Conservation (phyloP, 805 yeast species). For the Candida alai region DNA sequence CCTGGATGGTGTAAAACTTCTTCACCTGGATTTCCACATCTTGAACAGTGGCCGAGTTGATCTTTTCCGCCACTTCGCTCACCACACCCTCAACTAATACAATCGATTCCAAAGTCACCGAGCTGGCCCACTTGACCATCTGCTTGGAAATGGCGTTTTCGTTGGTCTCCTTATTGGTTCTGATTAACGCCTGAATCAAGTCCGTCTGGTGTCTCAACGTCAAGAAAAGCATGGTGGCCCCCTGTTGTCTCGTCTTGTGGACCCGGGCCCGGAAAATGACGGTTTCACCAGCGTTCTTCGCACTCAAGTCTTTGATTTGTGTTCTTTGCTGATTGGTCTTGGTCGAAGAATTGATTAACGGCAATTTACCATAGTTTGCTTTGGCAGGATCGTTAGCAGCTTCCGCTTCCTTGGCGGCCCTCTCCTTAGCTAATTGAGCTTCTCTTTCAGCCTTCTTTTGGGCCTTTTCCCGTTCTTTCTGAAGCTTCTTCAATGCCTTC, state of each 20-base stretch:
- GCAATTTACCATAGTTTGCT: conserved; percentile 84
- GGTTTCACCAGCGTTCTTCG: conserved; percentile 66
- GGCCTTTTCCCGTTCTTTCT: conserved; percentile 89
- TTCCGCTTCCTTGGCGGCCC: conserved; percentile 68
- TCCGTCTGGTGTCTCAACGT: conserved; percentile 88
- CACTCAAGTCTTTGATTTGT: conserved; percentile 52
- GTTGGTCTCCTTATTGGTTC: conserved; percentile 61
- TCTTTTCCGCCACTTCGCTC: conserved; percentile 76
- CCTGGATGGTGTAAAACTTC: conserved; percentile 72
- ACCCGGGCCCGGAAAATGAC: conserved; percentile 91
- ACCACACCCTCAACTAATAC: conserved; percentile 87
- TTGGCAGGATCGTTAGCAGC: conserved; percentile 81
- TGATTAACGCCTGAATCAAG: conserved; percentile 79
- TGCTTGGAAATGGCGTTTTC: conserved; percentile 67
- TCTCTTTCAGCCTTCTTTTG: conserved; percentile 91
- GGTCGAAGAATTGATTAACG: conserved; percentile 72
- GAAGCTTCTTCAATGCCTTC: conserved; percentile 92
- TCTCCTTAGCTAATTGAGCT: conserved; percentile 79
- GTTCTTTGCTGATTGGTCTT: conserved; percentile 67
- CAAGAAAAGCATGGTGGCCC: conserved; percentile 89
- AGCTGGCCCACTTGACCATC: conserved; percentile 94
- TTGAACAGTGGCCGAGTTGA: conserved; percentile 88
- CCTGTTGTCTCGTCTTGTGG: conserved; percentile 91
- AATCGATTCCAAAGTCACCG: conserved; percentile 82
- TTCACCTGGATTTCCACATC: conserved; percentile 79